phyloP scores from a whole-genome alignment of 805 yeast genomes.

The Saccharomycodes ludwigii region DNA sequence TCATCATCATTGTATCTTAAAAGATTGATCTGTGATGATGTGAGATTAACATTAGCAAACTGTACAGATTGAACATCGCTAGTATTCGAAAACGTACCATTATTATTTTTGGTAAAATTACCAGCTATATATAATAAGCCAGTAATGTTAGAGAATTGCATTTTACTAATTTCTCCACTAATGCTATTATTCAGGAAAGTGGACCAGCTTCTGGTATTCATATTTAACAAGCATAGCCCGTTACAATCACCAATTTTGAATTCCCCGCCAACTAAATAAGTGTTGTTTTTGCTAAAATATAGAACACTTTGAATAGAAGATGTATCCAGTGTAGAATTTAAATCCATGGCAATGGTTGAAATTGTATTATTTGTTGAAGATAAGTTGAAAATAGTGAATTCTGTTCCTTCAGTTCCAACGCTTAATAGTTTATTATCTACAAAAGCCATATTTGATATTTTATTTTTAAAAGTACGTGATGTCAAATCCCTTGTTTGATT shows the following conservation, averaged over 20 bases:
- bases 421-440: too few species aligned
- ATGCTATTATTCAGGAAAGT: constrained; percentile 21
- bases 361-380: too few species aligned
- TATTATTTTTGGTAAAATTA: too few species aligned
- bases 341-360: too few species aligned
- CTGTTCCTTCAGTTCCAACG: constrained; percentile 11
- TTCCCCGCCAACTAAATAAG: constrained; percentile 55
- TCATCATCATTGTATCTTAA: too few species aligned
- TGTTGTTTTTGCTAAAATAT: constrained; percentile 27
- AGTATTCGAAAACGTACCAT: constrained; percentile 37
- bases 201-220: constrained; percentile 42
- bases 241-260: constrained; percentile 56
- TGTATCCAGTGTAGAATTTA: too few species aligned
- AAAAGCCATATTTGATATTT: constrained; percentile 2
- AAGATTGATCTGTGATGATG: constrained; percentile 31
- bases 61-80: constrained; percentile 27
- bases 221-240: constrained; percentile 55
- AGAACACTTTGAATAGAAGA: too few species aligned
- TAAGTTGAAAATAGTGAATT: constrained; percentile 21
- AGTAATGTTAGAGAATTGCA: constrained; percentile 35
- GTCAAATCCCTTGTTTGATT: constrained; percentile 1
- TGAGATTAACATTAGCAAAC: constrained; percentile 33
- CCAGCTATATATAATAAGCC: constrained; percentile 39
- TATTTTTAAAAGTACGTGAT: constrained; percentile 1
- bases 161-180: constrained; percentile 43